Evolutionary conservation across 192 early-diverging fungal species (phyloP).

Genomic region (Ramicandelaber brevisporus): DNA sequence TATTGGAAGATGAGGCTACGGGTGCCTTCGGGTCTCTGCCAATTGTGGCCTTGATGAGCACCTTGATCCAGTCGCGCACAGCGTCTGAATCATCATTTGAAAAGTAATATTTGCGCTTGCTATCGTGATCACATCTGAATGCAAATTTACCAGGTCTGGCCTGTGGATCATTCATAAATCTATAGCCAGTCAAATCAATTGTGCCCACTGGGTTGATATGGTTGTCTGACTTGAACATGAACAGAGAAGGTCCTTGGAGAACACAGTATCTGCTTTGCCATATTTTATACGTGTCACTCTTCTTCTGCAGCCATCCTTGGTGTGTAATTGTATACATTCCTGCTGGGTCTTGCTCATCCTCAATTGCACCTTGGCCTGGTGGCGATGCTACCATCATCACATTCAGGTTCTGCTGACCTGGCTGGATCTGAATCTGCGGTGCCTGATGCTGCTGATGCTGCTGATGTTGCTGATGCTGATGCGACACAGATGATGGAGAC

Average conservation of each 20-base stretch:
- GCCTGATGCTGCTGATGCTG: too few species aligned
- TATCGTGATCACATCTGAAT: conserved; percentile 30
- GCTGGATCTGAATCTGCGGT: too few species aligned
- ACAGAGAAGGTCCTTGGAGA: conserved; percentile 24
- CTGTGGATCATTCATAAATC: conserved; percentile 29
- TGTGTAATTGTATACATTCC: too few species aligned
- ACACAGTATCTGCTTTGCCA: conserved; percentile 38
- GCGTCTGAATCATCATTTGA: conserved; percentile 22
- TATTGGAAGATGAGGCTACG: conserved; percentile 28
- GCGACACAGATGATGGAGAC: too few species aligned
- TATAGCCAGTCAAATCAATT: conserved; percentile 29
- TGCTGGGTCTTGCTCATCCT: too few species aligned
- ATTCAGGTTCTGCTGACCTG: too few species aligned
- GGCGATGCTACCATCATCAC: too few species aligned
- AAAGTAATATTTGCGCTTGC: conserved; percentile 27
- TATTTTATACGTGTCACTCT: conserved; percentile 24
- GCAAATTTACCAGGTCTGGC: conserved; percentile 29
- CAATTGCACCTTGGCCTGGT: too few species aligned
- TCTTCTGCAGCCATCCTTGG: conserved; percentile 30
- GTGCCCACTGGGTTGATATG: conserved; percentile 11
- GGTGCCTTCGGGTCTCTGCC: conserved; percentile 13
- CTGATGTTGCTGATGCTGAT: too few species aligned
- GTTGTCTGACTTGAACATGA: conserved; percentile 28
- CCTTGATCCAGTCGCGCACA: conserved; percentile 25
- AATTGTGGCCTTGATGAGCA: conserved; percentile 37